Evolutionary conservation across 768 basidiomycete genomes (phyloP).

Genomic region (Dentipellis fragilis): DNA sequence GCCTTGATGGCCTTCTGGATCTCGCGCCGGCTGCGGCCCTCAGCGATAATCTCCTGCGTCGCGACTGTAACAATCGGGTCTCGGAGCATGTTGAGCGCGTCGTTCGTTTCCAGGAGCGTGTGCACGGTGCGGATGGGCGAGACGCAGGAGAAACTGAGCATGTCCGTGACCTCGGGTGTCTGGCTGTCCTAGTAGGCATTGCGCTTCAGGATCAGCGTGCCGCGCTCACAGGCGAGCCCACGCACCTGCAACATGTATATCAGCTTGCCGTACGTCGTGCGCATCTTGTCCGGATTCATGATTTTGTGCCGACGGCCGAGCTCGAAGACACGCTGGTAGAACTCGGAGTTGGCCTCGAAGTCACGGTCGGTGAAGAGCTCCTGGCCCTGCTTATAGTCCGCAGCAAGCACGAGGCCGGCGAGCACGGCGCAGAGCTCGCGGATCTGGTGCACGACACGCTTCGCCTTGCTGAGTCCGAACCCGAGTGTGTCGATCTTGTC

Average conservation of each 20-base stretch:
- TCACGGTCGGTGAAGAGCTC: conserved; percentile 76
- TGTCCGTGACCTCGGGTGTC: conserved; percentile 69
- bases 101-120: conserved; percentile 50
- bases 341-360: conserved; percentile 69
- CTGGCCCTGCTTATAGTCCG: conserved; percentile 85
- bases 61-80: conserved; percentile 69
- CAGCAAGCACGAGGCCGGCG: conserved; percentile 71
- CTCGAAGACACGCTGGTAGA: conserved; percentile 75
- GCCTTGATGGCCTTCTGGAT: conserved; percentile 75
- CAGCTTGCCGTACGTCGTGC: conserved; percentile 79
- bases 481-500: conserved; percentile 83
- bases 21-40: conserved; percentile 61
- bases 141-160: conserved; percentile 73
- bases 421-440: conserved; percentile 82
- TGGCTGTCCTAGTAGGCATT: conserved; percentile 59
- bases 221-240: background rate
- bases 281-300: conserved; percentile 90
- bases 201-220: background rate
- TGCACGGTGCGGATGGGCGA: conserved; percentile 71
- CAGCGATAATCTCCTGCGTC: conserved; percentile 75
- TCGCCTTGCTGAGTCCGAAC: conserved; percentile 73
- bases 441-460: conserved; percentile 80
- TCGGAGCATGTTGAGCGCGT: conserved; percentile 58
- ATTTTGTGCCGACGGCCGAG: conserved; percentile 81
- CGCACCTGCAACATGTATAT: conserved; percentile 72